These are phyloP conservation scores for Phytopythium ostracodes DNA, from an alignment of 352 stramenopile genomes.

Conservation along the genomic window DNA sequence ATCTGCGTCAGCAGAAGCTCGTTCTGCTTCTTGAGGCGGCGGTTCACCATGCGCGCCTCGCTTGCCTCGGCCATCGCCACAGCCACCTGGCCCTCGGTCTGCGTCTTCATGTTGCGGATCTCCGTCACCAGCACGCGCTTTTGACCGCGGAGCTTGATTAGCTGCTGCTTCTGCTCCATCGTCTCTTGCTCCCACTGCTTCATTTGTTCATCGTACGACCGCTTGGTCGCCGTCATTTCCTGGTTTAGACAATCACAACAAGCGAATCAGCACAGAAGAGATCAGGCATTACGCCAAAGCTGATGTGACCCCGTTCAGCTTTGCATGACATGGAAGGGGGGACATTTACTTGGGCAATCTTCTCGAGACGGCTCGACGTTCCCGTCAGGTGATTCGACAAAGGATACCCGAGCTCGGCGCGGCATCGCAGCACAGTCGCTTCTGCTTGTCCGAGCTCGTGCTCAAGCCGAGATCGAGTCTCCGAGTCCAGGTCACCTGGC, in stretches of 20 bases:
- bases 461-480: conserved; percentile 46
- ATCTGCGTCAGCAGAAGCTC: conserved; percentile 79
- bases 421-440: conserved; percentile 60
- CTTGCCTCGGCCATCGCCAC: conserved; percentile 82
- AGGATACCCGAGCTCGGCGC: conserved; percentile 71
- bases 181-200: conserved; percentile 45
- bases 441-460: conserved; percentile 73
- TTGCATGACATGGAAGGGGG: neutral
- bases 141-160: conserved; percentile 76
- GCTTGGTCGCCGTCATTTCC: conserved; percentile 67
- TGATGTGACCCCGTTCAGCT: too few relatives aligned
- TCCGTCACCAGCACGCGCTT: conserved; percentile 76
- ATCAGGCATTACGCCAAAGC: too few relatives aligned
- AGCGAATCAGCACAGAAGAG: too few relatives aligned
- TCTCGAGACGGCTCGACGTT: conserved; percentile 69
- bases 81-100: conserved; percentile 67
- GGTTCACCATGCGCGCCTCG: conserved; percentile 86
- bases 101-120: conserved; percentile 73
- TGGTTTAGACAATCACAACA: too few relatives aligned
- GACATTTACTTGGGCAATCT: conserved; percentile 50
- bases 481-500: conserved; percentile 42
- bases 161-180: conserved; percentile 54
- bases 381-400: conserved; percentile 72
- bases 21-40: conserved; percentile 79
- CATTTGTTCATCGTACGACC: conserved; percentile 66